Conservation (phyloP, 2,329 filamentous ascomycete genomes). For the Colletotrichum higginsianum region DNA sequence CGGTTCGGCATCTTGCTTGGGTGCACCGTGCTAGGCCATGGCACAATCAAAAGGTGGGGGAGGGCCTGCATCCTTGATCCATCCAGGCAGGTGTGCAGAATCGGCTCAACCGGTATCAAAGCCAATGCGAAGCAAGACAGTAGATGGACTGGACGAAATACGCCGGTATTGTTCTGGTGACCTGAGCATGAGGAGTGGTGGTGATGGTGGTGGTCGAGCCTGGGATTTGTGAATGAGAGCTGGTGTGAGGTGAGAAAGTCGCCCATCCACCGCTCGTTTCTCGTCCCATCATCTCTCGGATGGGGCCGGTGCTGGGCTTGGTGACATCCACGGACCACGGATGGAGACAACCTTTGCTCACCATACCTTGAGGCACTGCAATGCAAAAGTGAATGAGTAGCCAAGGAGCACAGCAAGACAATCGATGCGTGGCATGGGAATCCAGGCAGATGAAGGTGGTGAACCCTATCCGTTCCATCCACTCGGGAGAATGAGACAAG, state of each 20-base stretch:
- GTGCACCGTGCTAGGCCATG: constrained; percentile 21
- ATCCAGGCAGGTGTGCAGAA: constrained; percentile 27
- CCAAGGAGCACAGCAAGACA: background rate
- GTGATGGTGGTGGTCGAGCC: background rate
- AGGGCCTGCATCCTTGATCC: constrained; percentile 10
- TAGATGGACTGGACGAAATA: constrained; percentile 2
- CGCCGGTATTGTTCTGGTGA: background rate
- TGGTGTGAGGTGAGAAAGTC: background rate
- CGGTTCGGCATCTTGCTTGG: constrained; percentile 35
- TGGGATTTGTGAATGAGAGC: background rate
- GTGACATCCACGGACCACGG: constrained; percentile 26
- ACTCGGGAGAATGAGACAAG: constrained; percentile 24
- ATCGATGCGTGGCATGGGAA: constrained; percentile 15
- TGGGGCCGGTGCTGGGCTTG: constrained; percentile 34
- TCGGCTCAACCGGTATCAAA: constrained; percentile 31
- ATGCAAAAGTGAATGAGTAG: background rate
- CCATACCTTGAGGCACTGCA: constrained; percentile 22
- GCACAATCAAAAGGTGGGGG: constrained; percentile 27
- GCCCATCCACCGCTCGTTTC: constrained; percentile 30
- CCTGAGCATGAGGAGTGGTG: background rate
- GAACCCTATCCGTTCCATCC: constrained; percentile 30
- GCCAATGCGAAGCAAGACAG: constrained; percentile 20
- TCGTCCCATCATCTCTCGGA: constrained; percentile 40
- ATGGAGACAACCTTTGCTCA: constrained; percentile 24
- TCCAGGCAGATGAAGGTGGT: constrained; percentile 33